Evolutionary conservation across 345 rosid genomes (phyloP), one percentile per base, ranked within the genome.

Genomic region (Xanthoceras sorbifolium): DNA sequence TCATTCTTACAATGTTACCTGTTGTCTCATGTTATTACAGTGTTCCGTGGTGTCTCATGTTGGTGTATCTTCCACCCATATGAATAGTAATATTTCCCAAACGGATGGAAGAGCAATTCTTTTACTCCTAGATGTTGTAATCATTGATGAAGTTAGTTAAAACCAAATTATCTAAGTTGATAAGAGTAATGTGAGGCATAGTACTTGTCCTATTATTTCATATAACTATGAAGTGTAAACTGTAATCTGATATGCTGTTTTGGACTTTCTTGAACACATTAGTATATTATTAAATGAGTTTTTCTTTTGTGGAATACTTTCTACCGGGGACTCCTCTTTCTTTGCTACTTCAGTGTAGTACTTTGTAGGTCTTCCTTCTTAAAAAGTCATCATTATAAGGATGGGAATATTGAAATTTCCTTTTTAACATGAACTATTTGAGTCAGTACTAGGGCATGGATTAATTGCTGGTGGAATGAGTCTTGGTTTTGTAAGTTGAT

Each of bases 1-100:
- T 71, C 50, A 60, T 69, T 38, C 23, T 32, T 34, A 50, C 67
- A 3, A 29, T 64, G 65, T 60, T 81, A 20, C 76, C 23, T 78
- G 6, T 22, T 79, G 11, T 22, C 32, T 8, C 55, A 50, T 17
- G 55, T 50, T 50, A 50, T 36, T 6, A 36, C 8, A 36, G 40
- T 48, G 18, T 17, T 22, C 36, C 22, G 69, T 31, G 20, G 46
- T 25, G 22, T 46, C 25, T 66, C 64, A 38, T 26, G 2, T 48
- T 54, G 62, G 9, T 50, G 34, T 2, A 38, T 76, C 44, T n/a
- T 9, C 15, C 34, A 5, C 36, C 48, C 55, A 46, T 70, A 22
- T 28, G 44, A 38, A 28, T 50, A 6, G 32, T 44, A 1, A 22
- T 48, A 64, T 55, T 17, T 20, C 28, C 26, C 65, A 31, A 34